Evolutionary conservation across 257 asterid species (phyloP).

Genomic region (Osmanthus fragrans): DNA sequence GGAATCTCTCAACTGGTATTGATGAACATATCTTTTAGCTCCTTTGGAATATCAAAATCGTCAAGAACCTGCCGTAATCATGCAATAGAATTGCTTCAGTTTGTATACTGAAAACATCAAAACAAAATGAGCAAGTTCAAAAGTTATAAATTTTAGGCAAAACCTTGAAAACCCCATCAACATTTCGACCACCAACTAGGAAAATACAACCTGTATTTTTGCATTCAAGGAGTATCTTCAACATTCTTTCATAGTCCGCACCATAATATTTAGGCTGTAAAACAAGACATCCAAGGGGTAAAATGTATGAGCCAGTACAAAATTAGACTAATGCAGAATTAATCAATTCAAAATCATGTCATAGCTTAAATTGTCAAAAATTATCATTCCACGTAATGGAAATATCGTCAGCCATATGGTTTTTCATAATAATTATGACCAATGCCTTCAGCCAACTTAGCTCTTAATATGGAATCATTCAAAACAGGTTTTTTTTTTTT

Average conservation of each 20-base stretch:
- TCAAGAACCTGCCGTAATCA: constrained; percentile 64
- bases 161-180: constrained; percentile 79
- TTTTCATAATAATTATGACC: too few species aligned
- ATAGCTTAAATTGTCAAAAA: too few species aligned
- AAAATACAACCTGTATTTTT: constrained; percentile 80
- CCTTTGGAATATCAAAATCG: constrained; percentile 71
- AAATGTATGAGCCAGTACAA: neutral
- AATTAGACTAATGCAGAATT: too few species aligned
- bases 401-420: too few species aligned
- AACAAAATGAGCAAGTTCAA: neutral
- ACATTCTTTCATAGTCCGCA: constrained; percentile 61
- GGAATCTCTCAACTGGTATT: constrained; percentile 67
- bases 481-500: too few species aligned
- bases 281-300: constrained; percentile 15
- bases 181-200: constrained; percentile 77
- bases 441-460: too few species aligned
- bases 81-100: constrained; percentile 8
- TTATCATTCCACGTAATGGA: too few species aligned
- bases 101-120: neutral
- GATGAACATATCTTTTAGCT: constrained; percentile 74
- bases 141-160: constrained; percentile 4
- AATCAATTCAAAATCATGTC: too few species aligned
- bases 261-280: constrained; percentile 82
- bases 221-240: constrained; percentile 70
- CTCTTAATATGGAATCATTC: too few species aligned